A percentile compares a stretch with the other conserved stretches of the same genome.
Evolutionary conservation across 1,284 basidiomycete genomes (phyloP).

Genomic region (Cystobasidium sp.): DNA sequence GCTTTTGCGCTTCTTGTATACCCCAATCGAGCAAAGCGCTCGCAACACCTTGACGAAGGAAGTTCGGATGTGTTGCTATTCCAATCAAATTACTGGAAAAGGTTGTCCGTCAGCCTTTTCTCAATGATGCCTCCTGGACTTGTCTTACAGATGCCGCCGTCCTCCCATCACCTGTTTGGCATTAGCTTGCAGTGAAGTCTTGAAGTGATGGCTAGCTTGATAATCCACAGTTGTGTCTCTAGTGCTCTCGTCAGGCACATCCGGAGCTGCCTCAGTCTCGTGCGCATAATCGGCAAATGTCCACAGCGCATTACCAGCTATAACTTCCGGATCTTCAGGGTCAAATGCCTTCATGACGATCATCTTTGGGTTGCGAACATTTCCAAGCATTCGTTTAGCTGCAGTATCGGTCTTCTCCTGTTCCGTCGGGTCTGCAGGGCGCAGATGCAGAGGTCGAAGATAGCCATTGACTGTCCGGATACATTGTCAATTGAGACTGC

Average conservation of each 20-base stretch:
- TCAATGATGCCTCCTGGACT: neutral
- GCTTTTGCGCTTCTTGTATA: conserved; percentile 19
- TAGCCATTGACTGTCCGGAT: conserved; percentile 8
- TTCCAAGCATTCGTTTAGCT: neutral
- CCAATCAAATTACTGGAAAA: conserved; percentile 5
- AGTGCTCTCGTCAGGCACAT: neutral
- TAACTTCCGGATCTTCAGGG: neutral
- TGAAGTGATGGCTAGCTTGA: conserved; percentile 4
- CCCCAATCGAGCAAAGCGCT: conserved; percentile 34
- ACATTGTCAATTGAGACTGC: neutral
- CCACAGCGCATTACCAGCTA: conserved; percentile 14
- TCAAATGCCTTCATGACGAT: conserved; percentile 15
- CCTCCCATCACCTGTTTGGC: neutral
- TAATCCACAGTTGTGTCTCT: conserved; percentile 8
- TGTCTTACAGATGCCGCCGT: conserved; percentile 6
- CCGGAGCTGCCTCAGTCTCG: neutral
- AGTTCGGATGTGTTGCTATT: conserved; percentile 27
- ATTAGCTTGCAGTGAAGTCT: neutral
- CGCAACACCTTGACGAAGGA: conserved; percentile 32
- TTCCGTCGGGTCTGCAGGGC: conserved; percentile 10
- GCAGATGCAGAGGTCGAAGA: conserved; percentile 1
- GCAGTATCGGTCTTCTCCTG: conserved; percentile 19
- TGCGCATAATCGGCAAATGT: neutral
- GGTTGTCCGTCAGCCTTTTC: neutral
- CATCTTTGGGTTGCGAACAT: neutral